Conservation (phyloP, 2,329 filamentous ascomycete species). For the Trichoderma lentiforme region DNA sequence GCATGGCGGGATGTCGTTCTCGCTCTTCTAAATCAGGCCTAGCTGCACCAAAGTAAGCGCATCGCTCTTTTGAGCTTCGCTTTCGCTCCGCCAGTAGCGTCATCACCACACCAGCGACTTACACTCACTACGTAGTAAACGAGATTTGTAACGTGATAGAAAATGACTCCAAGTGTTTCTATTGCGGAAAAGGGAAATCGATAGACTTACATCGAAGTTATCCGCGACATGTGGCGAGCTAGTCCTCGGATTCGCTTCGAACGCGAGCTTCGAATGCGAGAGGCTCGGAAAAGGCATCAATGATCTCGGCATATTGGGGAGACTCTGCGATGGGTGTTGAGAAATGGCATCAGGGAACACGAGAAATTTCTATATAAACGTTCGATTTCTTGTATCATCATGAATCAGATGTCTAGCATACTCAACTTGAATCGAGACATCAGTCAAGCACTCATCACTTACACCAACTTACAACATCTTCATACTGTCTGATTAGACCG, state of each 20-base stretch:
- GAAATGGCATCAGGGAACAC: not conserved
- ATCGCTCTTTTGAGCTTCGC: not conserved
- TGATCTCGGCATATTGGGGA: not conserved
- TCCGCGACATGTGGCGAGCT: not conserved
- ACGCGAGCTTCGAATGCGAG: not conserved
- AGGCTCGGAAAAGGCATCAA: not conserved
- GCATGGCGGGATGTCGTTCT: conserved; percentile 1
- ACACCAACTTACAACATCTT: not conserved
- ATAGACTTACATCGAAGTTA: not conserved
- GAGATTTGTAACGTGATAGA: not conserved
- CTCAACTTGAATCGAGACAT: not conserved
- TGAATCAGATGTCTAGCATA: not conserved
- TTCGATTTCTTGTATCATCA: not conserved
- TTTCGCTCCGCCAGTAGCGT: conserved; percentile 1
- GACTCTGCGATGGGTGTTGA: not conserved
- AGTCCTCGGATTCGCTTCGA: not conserved
- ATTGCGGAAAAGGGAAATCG: not conserved
- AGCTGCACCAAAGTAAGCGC: not conserved
- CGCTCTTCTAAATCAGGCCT: conserved; percentile 8
- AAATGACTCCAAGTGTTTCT: not conserved
- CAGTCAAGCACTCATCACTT: not conserved
- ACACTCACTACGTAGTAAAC: not conserved
- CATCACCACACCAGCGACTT: not conserved
- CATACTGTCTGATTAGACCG: not conserved
- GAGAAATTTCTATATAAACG: not conserved